phyloP scores from a whole-genome alignment of 2,329 filamentous ascomycete species.

The Periconia sp. region DNA sequence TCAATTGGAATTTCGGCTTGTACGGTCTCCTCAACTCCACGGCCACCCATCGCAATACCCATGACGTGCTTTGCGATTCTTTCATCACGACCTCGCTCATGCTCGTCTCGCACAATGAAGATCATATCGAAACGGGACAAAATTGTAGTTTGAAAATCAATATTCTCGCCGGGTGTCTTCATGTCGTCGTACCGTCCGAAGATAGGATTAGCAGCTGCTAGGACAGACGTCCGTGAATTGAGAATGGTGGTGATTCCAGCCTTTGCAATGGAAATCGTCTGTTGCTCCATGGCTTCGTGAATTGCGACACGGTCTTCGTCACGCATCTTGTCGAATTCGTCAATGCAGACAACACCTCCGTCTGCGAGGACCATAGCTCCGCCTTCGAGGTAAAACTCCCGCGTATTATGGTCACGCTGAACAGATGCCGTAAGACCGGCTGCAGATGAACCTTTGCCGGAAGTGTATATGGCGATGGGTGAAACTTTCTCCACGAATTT shows the following conservation, averaged over 20 bases:
- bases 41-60: constrained; percentile 92
- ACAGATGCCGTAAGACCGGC: constrained; percentile 97
- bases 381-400: constrained; percentile 97
- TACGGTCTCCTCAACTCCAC: constrained; percentile 78
- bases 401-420: constrained; percentile 86
- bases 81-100: constrained; percentile 88
- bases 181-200: constrained; percentile 98
- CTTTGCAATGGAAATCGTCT: constrained; percentile 98
- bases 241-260: constrained; percentile 98
- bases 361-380: constrained; percentile 98
- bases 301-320: constrained; percentile 98
- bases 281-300: constrained; percentile 99
- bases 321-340: constrained; percentile 99
- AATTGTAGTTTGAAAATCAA: constrained; percentile 99
- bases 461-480: constrained; percentile 97
- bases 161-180: constrained; percentile 97
- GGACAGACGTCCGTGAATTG: constrained; percentile 91
- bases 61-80: constrained; percentile 96
- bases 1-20: constrained; percentile 92
- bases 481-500: constrained; percentile 98
- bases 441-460: constrained; percentile 95
- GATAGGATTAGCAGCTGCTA: constrained; percentile 95
- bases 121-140: constrained; percentile 99
- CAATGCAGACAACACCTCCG: constrained; percentile 95
- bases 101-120: constrained; percentile 96